Conservation (phyloP, 2,329 filamentous ascomycete species). For the Dichotomopilus funicola region DNA sequence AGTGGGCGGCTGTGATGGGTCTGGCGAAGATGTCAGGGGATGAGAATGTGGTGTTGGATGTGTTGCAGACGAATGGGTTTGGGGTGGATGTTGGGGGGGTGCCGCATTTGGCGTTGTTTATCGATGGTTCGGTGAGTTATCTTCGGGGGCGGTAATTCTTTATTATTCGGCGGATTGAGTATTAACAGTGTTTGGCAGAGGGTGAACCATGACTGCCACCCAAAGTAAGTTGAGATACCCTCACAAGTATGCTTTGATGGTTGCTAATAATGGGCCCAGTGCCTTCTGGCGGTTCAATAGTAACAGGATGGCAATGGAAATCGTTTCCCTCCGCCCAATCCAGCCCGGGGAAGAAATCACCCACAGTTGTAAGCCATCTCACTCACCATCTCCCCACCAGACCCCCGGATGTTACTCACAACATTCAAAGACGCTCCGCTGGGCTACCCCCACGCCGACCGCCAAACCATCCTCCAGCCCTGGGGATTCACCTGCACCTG, state of each 20-base stretch:
- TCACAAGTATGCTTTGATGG: too few species aligned
- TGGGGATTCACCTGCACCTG: constrained; percentile 26
- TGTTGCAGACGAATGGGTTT: constrained; percentile 25
- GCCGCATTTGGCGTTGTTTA: constrained; percentile 22
- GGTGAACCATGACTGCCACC: constrained; percentile 24
- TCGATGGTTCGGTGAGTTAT: constrained; percentile 21
- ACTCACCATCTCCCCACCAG: not conserved
- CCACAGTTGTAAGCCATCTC: constrained; percentile 19
- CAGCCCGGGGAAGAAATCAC: constrained; percentile 20
- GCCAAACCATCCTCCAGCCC: constrained; percentile 13
- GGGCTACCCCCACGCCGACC: constrained; percentile 18
- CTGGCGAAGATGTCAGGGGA: constrained; percentile 19
- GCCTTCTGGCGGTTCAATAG: constrained; percentile 20
- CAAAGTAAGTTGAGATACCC: constrained; percentile 18
- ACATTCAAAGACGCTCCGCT: constrained; percentile 20
- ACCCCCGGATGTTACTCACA: not conserved
- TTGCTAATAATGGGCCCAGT: constrained; percentile 5
- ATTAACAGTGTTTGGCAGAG: constrained; percentile 9
- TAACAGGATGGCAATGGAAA: constrained; percentile 20
- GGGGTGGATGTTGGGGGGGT: constrained; percentile 24
- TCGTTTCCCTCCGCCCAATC: constrained; percentile 21
- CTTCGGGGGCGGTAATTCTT: not conserved
- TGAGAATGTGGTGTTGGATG: constrained; percentile 21
- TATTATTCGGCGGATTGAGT: not conserved
- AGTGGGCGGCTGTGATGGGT: constrained; percentile 14